A percentile compares a stretch with the other conserved stretches of the same genome.
Evolutionary conservation across 352 stramenopile genomes (phyloP).

Genomic region (Pythium rishiriense): DNA sequence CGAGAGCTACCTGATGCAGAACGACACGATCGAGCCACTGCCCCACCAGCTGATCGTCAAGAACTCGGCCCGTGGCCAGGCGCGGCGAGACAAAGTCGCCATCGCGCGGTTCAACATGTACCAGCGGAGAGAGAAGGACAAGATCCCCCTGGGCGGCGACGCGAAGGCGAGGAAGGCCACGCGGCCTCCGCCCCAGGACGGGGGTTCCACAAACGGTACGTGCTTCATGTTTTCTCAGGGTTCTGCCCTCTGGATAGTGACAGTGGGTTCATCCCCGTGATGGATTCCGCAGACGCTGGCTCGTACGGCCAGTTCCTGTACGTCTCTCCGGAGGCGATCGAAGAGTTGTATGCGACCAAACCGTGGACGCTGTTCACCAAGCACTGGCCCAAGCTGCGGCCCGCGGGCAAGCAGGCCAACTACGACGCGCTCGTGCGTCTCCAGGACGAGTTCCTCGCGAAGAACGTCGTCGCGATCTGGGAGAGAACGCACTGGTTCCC

Average conservation of each 20-base stretch:
- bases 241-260: not conserved
- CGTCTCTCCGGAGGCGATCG: conserved; percentile 19
- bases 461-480: conserved; percentile 45
- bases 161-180: conserved; percentile 9
- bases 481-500: conserved; percentile 52
- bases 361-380: conserved; percentile 27
- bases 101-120: conserved; percentile 29
- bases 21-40: conserved; percentile 42
- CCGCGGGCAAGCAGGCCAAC: conserved; percentile 15
- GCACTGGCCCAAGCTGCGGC: conserved; percentile 32
- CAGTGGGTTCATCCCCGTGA: not conserved
- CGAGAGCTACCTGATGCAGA: conserved; percentile 55
- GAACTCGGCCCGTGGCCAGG: conserved; percentile 40
- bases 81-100: conserved; percentile 35
- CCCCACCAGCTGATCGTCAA: conserved; percentile 57
- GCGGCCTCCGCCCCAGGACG: not conserved
- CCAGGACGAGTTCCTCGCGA: conserved; percentile 38
- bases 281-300: conserved; percentile 26
- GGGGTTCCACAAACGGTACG: conserved; percentile 6
- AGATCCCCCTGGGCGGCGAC: conserved; percentile 6
- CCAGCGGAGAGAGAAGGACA: conserved; percentile 30
- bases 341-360: conserved; percentile 30
- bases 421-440: conserved; percentile 26
- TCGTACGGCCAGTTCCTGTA: conserved; percentile 29
- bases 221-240: not conserved